phyloP scores from a whole-genome alignment of 352 stramenopile species.

The Bremia lactucae region DNA sequence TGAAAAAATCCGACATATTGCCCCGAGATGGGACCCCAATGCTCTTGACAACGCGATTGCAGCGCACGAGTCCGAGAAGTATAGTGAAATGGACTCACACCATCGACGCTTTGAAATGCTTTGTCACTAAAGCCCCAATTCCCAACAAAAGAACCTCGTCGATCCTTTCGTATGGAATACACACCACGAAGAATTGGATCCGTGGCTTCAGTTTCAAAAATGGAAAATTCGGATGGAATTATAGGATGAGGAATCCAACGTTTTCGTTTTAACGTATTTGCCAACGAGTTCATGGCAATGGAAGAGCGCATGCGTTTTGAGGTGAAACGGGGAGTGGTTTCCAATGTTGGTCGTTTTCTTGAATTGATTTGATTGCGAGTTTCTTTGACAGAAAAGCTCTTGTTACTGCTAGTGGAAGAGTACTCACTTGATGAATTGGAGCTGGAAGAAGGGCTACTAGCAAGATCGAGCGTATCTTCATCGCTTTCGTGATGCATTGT shows the following conservation, averaged over 20 bases:
- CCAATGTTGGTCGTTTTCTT: no score
- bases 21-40: conserved; percentile 48
- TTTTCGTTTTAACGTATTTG: conserved; percentile 9
- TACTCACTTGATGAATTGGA: no score
- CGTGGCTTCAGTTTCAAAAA: conserved; percentile 31
- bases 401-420: no score
- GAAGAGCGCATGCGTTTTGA: conserved; percentile 14
- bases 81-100: conserved; percentile 62
- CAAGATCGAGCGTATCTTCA: no score
- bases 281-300: neutral
- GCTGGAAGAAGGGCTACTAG: no score
- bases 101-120: conserved; percentile 27
- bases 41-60: conserved; percentile 20
- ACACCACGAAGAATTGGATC: conserved; percentile 51
- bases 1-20: conserved; percentile 68
- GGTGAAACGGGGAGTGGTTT: no score
- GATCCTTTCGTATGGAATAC: conserved; percentile 32
- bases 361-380: no score
- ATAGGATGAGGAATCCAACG: conserved; percentile 13
- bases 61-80: conserved; percentile 28
- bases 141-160: conserved; percentile 39
- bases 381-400: no score
- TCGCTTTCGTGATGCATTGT: no score
- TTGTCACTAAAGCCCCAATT: conserved; percentile 58
- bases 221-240: conserved; percentile 29